Evolutionary conservation across 768 basidiomycete species (phyloP), one percentile per base, ranked within the genome.

Genomic region (Austroboletus festivus): DNA sequence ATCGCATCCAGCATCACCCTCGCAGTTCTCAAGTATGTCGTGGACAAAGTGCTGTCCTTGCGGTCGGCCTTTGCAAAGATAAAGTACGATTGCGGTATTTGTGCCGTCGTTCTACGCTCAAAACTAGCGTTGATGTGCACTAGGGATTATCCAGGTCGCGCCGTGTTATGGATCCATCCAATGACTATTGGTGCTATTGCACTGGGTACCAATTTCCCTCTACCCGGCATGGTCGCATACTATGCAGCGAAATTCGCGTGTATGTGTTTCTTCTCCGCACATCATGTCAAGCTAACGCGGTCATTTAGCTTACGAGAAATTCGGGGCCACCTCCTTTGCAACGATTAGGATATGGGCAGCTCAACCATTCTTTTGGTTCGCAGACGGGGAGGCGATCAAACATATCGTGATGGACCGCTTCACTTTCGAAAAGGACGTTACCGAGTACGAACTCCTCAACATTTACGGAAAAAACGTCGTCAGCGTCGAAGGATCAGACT

Each of bases 391-490:
- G 26, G 71, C 73, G 7, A 52, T 77, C 21, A 73, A 72, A 46
- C 46, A 55, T 3, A 54, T 77, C 19, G 56, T 56, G 11, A 56
- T 60, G 0, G 68, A 71, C 33, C 54, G 72, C 19, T 52, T 52
- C 21, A 56, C 67, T 4, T 78, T 77, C 40, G 62, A 55, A 22
- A 78, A 77, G 56, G 71, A 77, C 19, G 44, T 65, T 0, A 63
- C 56, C 30, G 34, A 68, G 62, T 77, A 77, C 42, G 70, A 73
- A 44, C 48, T 68, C 0, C 34, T 78, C 41, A 73, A 74, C 42
- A 68, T 78, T 34, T 77, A 74, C n/a, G 79, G 79, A 1, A 50
- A 48, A 19, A 79, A 75, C 54, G 46, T 81, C 3, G 55, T 79
- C 21, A 68, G 71, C 5, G 55, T 59, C 0, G 76, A 76, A 42